A percentile compares a stretch with the other conserved stretches of the same genome.
Evolutionary conservation across 1,284 basidiomycete genomes (phyloP).

Genomic region (Cryptococcus sp.): DNA sequence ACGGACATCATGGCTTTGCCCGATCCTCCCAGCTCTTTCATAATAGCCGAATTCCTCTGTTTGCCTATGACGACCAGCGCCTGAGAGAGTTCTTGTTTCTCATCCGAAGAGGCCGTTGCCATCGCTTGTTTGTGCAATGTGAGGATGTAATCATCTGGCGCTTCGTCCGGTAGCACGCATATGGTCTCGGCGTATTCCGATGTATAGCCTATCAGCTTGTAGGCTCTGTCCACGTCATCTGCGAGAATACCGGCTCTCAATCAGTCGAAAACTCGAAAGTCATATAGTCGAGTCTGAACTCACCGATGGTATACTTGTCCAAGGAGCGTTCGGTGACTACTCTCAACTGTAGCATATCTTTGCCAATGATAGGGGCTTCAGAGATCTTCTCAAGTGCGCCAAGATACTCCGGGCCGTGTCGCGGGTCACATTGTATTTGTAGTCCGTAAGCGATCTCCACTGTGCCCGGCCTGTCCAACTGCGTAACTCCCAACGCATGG

Average conservation of each 20-base stretch:
- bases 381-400: slow-evolving; percentile 37
- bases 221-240: slow-evolving; percentile 43
- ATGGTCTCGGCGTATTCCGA: slow-evolving; percentile 24
- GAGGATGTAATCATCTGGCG: slow-evolving; percentile 40
- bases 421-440: slow-evolving; percentile 32
- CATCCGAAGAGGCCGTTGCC: slow-evolving; percentile 16
- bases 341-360: slow-evolving; percentile 33
- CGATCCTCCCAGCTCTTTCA: slow-evolving; percentile 31
- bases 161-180: slow-evolving; percentile 28
- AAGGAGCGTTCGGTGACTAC: slow-evolving; percentile 42
- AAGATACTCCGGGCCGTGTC: slow-evolving; percentile 26
- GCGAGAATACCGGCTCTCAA: neutral
- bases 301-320: slow-evolving; percentile 34
- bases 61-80: slow-evolving; percentile 40
- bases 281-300: slow-evolving; percentile 2
- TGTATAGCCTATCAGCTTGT: slow-evolving; percentile 35
- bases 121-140: slow-evolving; percentile 36
- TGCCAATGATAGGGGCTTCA: slow-evolving; percentile 18
- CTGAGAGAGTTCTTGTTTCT: slow-evolving; percentile 21
- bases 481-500: slow-evolving; percentile 30
- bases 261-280: neutral
- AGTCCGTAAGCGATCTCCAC: slow-evolving; percentile 39
- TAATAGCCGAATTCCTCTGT: slow-evolving; percentile 23
- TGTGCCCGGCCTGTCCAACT: slow-evolving; percentile 27
- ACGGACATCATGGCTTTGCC: slow-evolving; percentile 38